A percentile compares a stretch with the other conserved stretches of the same genome.
phyloP scores from a whole-genome alignment of 2,329 filamentous ascomycete species.

The Phyllosticta citribraziliensis region DNA sequence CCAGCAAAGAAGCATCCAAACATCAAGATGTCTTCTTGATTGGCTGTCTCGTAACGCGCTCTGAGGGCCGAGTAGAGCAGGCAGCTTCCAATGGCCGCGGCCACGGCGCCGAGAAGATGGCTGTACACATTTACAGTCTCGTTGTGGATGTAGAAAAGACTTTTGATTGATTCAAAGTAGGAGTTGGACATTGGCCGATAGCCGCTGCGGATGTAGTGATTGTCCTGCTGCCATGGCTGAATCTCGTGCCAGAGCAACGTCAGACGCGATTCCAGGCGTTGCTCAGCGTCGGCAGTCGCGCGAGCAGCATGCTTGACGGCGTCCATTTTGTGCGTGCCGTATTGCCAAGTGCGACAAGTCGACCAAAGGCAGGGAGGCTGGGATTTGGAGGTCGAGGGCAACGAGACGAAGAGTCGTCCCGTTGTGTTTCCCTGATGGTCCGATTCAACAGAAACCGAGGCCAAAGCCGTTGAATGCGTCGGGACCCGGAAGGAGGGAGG shows the following conservation, averaged over 20 bases:
- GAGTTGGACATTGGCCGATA: conserved; percentile 57
- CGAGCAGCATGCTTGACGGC: neutral
- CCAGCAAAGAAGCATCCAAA: conserved; percentile 31
- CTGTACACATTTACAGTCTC: conserved; percentile 64
- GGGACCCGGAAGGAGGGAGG: neutral
- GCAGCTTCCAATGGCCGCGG: conserved; percentile 16
- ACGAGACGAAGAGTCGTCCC: neutral
- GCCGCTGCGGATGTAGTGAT: conserved; percentile 57
- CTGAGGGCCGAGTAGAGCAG: conserved; percentile 18
- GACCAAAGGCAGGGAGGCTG: too few relatives aligned
- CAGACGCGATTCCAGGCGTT: conserved; percentile 38
- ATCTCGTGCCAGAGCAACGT: conserved; percentile 30
- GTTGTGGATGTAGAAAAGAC: conserved; percentile 56
- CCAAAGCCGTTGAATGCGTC: neutral
- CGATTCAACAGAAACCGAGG: neutral
- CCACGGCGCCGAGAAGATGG: conserved; percentile 41
- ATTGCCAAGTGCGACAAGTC: too few relatives aligned
- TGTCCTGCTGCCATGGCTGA: conserved; percentile 46
- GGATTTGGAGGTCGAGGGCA: too few relatives aligned
- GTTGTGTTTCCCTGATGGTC: neutral
- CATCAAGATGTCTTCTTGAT: conserved; percentile 25
- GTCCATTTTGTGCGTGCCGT: neutral
- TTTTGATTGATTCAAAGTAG: conserved; percentile 47
- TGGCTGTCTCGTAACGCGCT: conserved; percentile 25
- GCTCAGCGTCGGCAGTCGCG: conserved; percentile 14